A percentile compares a stretch with the other conserved stretches of the same genome.
phyloP scores from a whole-genome alignment of 139 green algal species.

The Volvox africanus region DNA sequence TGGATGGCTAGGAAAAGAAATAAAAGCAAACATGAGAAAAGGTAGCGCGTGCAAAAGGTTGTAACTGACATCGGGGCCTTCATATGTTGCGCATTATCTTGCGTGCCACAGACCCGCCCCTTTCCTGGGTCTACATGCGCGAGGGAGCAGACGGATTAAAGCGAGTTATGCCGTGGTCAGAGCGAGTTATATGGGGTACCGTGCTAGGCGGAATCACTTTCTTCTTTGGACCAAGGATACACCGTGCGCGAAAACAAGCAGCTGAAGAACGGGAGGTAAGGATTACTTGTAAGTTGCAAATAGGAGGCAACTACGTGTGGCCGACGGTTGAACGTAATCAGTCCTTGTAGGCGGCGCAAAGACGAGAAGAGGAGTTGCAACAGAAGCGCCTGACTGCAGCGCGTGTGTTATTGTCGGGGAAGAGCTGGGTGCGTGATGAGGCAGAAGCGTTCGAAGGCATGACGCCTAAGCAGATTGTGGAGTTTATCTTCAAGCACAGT shows the following conservation, averaged over 20 bases:
- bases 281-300: background rate
- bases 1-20: constrained; percentile 22
- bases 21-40: constrained; percentile 7
- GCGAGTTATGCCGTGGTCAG: constrained; percentile 71
- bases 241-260: constrained; percentile 14
- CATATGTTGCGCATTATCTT: background rate
- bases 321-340: background rate
- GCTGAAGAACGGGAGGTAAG: constrained; percentile 11
- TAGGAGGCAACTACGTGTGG: background rate
- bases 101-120: constrained; percentile 8
- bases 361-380: constrained; percentile 47
- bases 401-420: constrained; percentile 19
- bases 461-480: constrained; percentile 67
- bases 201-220: constrained; percentile 70
- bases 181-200: constrained; percentile 85
- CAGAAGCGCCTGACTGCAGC: constrained; percentile 22
- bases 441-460: constrained; percentile 81
- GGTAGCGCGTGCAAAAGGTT: background rate
- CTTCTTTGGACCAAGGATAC: constrained; percentile 66
- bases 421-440: constrained; percentile 52
- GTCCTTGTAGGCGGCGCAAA: background rate
- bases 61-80: too few relatives aligned
- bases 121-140: constrained; percentile 46
- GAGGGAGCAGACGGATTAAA: constrained; percentile 67
- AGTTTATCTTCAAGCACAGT: constrained; percentile 53